Base-by-base conservation (phyloP, 805 yeast species). In the Barnettozyma sucrosica region DNA sequence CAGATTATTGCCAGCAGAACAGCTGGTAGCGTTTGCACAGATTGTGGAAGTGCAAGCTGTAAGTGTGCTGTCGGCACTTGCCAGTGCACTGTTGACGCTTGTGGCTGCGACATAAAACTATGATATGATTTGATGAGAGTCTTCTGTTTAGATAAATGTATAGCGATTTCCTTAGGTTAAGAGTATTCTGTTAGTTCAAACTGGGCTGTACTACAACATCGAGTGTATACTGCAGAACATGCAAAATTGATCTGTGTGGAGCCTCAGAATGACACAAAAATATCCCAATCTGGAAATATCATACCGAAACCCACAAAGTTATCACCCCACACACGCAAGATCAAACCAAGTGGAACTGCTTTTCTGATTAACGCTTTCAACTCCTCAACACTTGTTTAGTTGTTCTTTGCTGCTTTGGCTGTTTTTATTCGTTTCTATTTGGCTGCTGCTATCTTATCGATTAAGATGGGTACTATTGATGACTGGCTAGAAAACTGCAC, bases 51-150 rank as follows among this genome's bases (percentile, higher is more conserved):
- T 38, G 41, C 61, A 13, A 39, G 57, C 25, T 60, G 64, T 45
- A 60, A 55, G 45, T 60, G 64, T 52, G 55, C 55, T 18, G 57
- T 53, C 36, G 60, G 54, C 39, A 36, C 46, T 25, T 60, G 64
- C 51, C 52, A 57, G 45, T 60, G 64, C 45, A 28, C 55, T 14
- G 51, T 58, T n/a, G 40, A 36, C 18, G 49, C 53, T 7, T 60
- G 64, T 44, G 45, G 41, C 44, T 59, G 63, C 47, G 55, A 51
- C 39, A 48, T 57, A 46, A 58, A 51, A 49, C 51, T 59, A 50
- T 59, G 40, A 46, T 19, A 10, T 21, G 36, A 18, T 16, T 30
- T 34, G n/a, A 16, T 36, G 20, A 36, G 4, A 13, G n/a, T 28
- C 16, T 28, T 9, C n/a, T 13, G 32, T 28, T 4, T 28, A 26